Evolutionary conservation across 306 rosid genomes (phyloP), one percentile per base, ranked within the genome.

Genomic region (Quercus alba): DNA sequence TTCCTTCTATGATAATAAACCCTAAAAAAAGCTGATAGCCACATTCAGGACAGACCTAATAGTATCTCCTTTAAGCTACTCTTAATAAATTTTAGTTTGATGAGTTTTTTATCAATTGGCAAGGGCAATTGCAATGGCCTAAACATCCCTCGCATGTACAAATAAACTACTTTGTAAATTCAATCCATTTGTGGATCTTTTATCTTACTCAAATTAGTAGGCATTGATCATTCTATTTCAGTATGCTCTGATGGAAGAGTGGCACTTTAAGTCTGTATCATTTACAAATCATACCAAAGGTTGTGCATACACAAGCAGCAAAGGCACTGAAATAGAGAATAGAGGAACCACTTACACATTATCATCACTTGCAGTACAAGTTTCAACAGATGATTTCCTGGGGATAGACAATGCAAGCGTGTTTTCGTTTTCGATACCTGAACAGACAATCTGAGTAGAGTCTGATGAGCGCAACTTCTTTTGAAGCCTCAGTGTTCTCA

Each of bases 401-500:
- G 85, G 84, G 73, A 81, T 78, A 17, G 87, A 70, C 52, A 77
- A 62, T 62, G 79, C 88, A 75, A 74, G 67, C 20, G 76, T 82
- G 71, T 85, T 81, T 56, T 83, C 77, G 25, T 59, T 81, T 73
- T 80, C 68, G 12, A 75, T 82, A 35, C 85, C 82, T 75, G 23
- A 76, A 49, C 78, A 79, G 58, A 74, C 69, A 68, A 49, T 51
- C 75, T 85, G 85, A 78, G 91, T 75, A 68, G 83, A 76, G 77
- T 88, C 35, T 67, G 84, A 75, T 15, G 90, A 68, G 62, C 75
- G 75, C 21, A 62, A 73, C 83, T 86, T 88, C 87, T 70, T 89
- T 58, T 75, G 89, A 81, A 80, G 76, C 86, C 89, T 84, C 15
- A 83, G 80, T 30, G 81, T 58, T 80, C 77, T 84, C 13, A 97